Conservation (phyloP, 2,329 filamentous ascomycete species). For the Ophiostoma ulmi region DNA sequence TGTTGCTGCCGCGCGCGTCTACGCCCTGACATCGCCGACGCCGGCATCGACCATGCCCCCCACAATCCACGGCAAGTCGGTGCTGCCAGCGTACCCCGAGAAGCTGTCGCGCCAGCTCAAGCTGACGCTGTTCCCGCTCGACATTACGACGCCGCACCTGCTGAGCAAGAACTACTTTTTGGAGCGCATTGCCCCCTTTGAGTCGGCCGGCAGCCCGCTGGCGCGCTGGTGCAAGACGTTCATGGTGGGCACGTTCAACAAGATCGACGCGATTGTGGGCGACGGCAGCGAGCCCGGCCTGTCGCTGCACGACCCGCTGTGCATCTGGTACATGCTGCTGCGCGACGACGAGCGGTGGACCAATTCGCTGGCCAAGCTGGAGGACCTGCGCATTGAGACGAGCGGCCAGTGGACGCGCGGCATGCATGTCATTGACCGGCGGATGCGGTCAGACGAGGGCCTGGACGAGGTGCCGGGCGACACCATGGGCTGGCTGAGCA, state of each 20-base stretch:
- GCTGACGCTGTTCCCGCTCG: constrained; percentile 67
- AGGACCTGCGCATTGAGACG: constrained; percentile 88
- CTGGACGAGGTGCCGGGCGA: constrained; percentile 60
- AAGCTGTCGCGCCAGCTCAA: constrained; percentile 59
- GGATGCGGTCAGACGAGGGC: constrained; percentile 52
- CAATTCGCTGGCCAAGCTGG: constrained; percentile 50
- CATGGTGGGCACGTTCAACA: constrained; percentile 63
- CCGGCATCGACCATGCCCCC: constrained; percentile 79
- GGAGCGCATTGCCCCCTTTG: constrained; percentile 48
- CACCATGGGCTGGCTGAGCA: constrained; percentile 68
- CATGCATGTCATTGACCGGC: constrained; percentile 78
- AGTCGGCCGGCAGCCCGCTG: constrained; percentile 63
- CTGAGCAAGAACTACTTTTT: constrained; percentile 58
- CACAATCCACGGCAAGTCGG: constrained; percentile 46
- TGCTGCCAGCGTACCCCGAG: constrained; percentile 58
- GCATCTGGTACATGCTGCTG: constrained; percentile 72
- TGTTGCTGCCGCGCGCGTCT: constrained; percentile 69
- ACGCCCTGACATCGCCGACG: constrained; percentile 66
- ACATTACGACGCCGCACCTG: constrained; percentile 68
- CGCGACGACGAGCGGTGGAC: constrained; percentile 52
- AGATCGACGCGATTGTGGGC: constrained; percentile 59
- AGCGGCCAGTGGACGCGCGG: constrained; percentile 90
- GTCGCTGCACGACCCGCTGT: constrained; percentile 71
- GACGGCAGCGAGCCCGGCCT: constrained; percentile 55
- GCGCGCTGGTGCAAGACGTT: constrained; percentile 70